Evolutionary conservation across 2,329 filamentous ascomycete species (phyloP).

Genomic region (Xylariaceae sp.): DNA sequence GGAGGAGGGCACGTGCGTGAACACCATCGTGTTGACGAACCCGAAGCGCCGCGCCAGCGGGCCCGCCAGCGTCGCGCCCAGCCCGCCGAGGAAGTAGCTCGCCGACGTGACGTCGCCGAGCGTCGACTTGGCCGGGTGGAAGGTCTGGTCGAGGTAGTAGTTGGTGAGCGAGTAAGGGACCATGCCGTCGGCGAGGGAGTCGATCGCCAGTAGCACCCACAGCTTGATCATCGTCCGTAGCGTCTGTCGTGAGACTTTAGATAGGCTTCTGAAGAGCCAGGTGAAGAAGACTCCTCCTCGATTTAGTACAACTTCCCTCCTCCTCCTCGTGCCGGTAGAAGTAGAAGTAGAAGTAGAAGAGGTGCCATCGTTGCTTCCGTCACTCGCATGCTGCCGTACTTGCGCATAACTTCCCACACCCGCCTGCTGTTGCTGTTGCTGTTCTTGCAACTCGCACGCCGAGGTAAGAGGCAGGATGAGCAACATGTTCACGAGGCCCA

Average conservation of each 20-base stretch:
- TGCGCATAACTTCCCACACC: slow-evolving; percentile 21
- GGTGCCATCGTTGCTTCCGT: neutral
- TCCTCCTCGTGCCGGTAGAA: neutral
- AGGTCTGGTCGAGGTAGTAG: slow-evolving; percentile 54
- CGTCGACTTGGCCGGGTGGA: slow-evolving; percentile 48
- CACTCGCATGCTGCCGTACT: slow-evolving; percentile 10
- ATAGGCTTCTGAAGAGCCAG: slow-evolving; percentile 35
- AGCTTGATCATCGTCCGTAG: slow-evolving; percentile 56
- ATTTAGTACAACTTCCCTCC: no score
- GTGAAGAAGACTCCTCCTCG: neutral
- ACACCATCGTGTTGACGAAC: slow-evolving; percentile 60
- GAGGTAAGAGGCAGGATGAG: slow-evolving; percentile 42
- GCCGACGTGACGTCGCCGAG: slow-evolving; percentile 55
- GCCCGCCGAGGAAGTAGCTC: slow-evolving; percentile 47
- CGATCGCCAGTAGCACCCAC: slow-evolving; percentile 59
- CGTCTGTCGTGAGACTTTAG: slow-evolving; percentile 53
- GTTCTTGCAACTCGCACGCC: slow-evolving; percentile 45
- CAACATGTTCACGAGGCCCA: slow-evolving; percentile 47
- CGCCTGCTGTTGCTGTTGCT: no score
- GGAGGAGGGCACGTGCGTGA: slow-evolving; percentile 57
- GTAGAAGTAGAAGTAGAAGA: no score
- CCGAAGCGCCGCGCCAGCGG: slow-evolving; percentile 54
- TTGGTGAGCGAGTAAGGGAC: slow-evolving; percentile 51
- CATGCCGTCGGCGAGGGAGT: slow-evolving; percentile 63
- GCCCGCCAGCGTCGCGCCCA: slow-evolving; percentile 51